Evolutionary conservation across 2,329 filamentous ascomycete species (phyloP).

Genomic region (Zymoseptoria passerinii): DNA sequence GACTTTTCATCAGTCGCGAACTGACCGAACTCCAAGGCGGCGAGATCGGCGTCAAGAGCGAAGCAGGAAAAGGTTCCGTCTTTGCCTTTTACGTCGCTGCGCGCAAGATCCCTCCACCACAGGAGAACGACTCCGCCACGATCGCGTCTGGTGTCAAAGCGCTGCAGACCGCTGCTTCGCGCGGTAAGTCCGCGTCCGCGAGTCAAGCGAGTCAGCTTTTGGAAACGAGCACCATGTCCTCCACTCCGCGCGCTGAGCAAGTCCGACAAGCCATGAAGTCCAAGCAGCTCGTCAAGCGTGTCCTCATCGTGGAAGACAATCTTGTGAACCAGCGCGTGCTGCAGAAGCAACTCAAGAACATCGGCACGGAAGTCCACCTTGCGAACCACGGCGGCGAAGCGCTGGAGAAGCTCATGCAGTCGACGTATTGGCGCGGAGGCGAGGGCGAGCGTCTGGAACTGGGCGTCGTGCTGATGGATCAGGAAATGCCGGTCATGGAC

Average conservation of each 20-base stretch:
- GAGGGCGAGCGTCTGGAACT: conserved; percentile 19
- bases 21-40: conserved; percentile 76
- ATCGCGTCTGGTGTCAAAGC: not conserved
- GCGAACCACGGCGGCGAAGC: conserved; percentile 45
- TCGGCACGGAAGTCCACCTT: conserved; percentile 39
- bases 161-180: not conserved
- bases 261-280: not conserved
- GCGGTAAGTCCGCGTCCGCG: not conserved
- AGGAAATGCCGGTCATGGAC: conserved; percentile 80
- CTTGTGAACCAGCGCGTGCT: conserved; percentile 42
- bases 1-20: conserved; percentile 69
- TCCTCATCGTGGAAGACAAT: conserved; percentile 39
- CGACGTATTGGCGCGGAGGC: conserved; percentile 33
- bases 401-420: conserved; percentile 36
- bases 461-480: conserved; percentile 63
- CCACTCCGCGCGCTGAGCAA: not conserved
- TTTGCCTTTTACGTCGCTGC: conserved; percentile 71
- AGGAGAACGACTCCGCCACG: conserved; percentile 14
- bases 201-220: not conserved
- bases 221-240: not conserved
- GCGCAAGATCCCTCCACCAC: conserved; percentile 39
- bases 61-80: conserved; percentile 60
- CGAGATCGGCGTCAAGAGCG: conserved; percentile 64
- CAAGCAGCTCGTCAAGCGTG: conserved; percentile 15
- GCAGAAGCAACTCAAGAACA: conserved; percentile 42